Base-by-base conservation (phyloP, 805 yeast species). In the Sporopachydermia quercuum region DNA sequence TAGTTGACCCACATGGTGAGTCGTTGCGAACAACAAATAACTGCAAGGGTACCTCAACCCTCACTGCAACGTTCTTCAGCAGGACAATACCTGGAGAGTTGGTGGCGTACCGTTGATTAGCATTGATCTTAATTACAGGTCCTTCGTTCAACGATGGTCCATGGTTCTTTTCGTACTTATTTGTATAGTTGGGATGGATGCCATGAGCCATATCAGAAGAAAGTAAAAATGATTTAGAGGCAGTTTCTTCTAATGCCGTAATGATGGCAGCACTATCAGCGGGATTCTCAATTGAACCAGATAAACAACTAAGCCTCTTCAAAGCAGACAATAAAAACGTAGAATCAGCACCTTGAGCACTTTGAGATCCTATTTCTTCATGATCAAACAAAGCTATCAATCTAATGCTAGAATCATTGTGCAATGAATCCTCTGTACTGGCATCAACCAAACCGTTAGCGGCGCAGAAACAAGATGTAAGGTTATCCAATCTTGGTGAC, bases 121-220 rank as follows among this genome's bases (percentile, higher is more conserved):
- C 96, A 54, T 89, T 89, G 54, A 89, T 63, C 59, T 89, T 89
- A 53, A 89, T 74, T 2, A 86, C 96, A 0, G 97, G 96, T 4
- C 98, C 98, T 27, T 66, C 66, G 52, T 94, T 93, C 44, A 89
- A 62, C 39, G 68, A 67, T 1, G 98, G 97, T 47, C 74, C 72
- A 57, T 89, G 94, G 44, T 70, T 63, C 16, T 72, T 55, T 55
- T 91, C 97, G 59, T 91, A 81, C 49, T 72, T 72, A 40, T 68
- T 70, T 3, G 72, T 61, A 57, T 89, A 89, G 58, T 89, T 89
- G 42, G 98, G 98, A 57, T 89, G 96, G 33, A 89, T 80, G 19
- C 95, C 97, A 55, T 89, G 98, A 1, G 97, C 95, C 76, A 86
- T 91, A 57, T 89, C 98, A 0, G 95, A 83, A 0, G 96, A 87